Percentiles rank a stretch among this genome's conserved stretches.
Conservation (phyloP, 495 filamentous ascomycete genomes). For the Aspergillus nanangensis region DNA sequence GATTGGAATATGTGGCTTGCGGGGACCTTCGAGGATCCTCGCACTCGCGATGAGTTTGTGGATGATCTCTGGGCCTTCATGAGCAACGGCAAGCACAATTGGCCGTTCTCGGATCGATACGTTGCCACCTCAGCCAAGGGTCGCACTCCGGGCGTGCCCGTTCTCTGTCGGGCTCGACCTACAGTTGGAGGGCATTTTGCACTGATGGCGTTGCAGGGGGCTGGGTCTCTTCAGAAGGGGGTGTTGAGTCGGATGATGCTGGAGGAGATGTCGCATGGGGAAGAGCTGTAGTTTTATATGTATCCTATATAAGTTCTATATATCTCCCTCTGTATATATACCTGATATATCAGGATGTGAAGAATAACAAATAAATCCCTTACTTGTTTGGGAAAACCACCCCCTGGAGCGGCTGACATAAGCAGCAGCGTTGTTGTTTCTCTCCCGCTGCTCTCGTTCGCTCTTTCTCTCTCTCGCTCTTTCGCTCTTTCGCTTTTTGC, state of each 20-base stretch:
- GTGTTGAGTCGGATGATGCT: conserved; percentile 4
- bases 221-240: conserved; percentile 20
- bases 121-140: conserved; percentile 34
- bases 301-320: no score
- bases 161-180: conserved; percentile 49
- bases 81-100: conserved; percentile 43
- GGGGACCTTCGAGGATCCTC: conserved; percentile 24
- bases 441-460: conserved; percentile 6
- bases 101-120: conserved; percentile 47
- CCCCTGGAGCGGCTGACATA: conserved; percentile 8
- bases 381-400: neutral
- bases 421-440: conserved; percentile 7
- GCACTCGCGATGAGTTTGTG: conserved; percentile 30
- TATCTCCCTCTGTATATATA: neutral
- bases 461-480: conserved; percentile 5
- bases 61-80: conserved; percentile 43
- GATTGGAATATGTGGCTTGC: conserved; percentile 49
- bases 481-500: conserved; percentile 10
- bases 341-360: neutral
- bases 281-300: conserved; percentile 8
- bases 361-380: neutral
- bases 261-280: conserved; percentile 4
- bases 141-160: conserved; percentile 25
- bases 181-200: conserved; percentile 56
- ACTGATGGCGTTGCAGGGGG: conserved; percentile 38